Evolutionary conservation across 1,284 basidiomycete species (phyloP).

Genomic region (Fomitopsis pinicola): DNA sequence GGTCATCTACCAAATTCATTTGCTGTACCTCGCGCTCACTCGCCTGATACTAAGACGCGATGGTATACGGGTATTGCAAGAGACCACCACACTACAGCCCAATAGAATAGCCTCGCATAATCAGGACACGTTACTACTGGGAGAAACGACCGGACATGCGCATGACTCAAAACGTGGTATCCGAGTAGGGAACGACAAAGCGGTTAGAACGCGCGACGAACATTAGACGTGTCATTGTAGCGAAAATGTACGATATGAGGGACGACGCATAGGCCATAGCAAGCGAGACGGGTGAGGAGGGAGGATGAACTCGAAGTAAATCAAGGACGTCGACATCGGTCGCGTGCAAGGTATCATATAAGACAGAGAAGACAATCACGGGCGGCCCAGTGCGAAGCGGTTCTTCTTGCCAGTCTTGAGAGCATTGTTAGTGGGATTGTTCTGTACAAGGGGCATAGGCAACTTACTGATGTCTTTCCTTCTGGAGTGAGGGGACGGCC

Average conservation of each 20-base stretch:
- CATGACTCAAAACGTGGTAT: constrained; percentile 39
- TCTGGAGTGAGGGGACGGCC: constrained; percentile 94
- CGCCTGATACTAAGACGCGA: constrained; percentile 9
- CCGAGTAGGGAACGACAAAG: constrained; percentile 54
- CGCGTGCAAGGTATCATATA: not conserved
- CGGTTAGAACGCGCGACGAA: constrained; percentile 24
- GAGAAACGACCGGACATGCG: constrained; percentile 39
- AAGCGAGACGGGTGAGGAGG: constrained; percentile 18
- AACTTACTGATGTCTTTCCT: constrained; percentile 65
- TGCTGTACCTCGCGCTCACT: not conserved
- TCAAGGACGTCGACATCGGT: not conserved
- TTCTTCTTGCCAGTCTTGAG: constrained; percentile 64
- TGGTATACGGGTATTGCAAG: constrained; percentile 38
- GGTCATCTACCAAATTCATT: not conserved
- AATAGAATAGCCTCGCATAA: constrained; percentile 30
- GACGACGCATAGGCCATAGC: constrained; percentile 29
- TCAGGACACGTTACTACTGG: constrained; percentile 37
- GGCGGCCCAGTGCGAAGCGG: constrained; percentile 66
- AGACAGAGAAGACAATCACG: constrained; percentile 18
- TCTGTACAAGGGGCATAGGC: not conserved
- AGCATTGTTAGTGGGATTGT: not conserved
- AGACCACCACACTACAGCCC: constrained; percentile 29
- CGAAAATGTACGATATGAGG: constrained; percentile 38
- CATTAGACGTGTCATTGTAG: constrained; percentile 35
- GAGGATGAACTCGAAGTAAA: constrained; percentile 6